phyloP scores from a whole-genome alignment of 345 rosid species.

The Eucalyptus coolabah region DNA sequence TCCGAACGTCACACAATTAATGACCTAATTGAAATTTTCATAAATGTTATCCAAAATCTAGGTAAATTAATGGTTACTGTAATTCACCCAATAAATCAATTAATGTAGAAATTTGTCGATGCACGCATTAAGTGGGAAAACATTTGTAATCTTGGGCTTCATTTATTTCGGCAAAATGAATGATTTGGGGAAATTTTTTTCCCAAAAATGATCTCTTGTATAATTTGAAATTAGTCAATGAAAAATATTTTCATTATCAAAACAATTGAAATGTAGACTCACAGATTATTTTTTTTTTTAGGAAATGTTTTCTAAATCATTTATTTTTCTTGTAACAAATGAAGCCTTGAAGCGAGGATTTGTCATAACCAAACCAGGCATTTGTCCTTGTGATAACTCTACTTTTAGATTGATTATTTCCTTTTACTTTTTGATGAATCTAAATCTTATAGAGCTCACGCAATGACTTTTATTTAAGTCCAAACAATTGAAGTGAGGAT shows the following conservation, averaged over 20 bases:
- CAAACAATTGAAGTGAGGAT: not conserved
- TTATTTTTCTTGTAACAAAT: not conserved
- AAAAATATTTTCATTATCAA: no score
- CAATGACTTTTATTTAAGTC: not conserved
- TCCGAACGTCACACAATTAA: not conserved
- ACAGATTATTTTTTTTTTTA: no score
- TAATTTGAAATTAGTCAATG: not conserved
- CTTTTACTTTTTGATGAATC: no score
- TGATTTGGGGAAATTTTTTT: no score
- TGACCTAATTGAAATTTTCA: not conserved
- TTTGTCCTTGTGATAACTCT: not conserved
- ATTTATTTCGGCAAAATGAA: no score
- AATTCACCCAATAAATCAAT: no score
- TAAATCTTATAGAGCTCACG: not conserved
- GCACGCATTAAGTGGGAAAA: no score
- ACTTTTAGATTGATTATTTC: not conserved
- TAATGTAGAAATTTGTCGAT: no score
- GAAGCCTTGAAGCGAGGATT: not conserved
- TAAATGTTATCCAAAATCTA: not conserved
- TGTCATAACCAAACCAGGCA: not conserved
- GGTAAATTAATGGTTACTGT: not conserved
- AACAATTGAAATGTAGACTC: no score
- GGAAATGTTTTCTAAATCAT: not conserved
- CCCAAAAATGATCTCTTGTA: no score
- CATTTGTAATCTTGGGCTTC: no score